Evolutionary conservation across 1,284 basidiomycete genomes (phyloP), one percentile per base, ranked within the genome.

Genomic region (Exobasidium cylindrosporum): DNA sequence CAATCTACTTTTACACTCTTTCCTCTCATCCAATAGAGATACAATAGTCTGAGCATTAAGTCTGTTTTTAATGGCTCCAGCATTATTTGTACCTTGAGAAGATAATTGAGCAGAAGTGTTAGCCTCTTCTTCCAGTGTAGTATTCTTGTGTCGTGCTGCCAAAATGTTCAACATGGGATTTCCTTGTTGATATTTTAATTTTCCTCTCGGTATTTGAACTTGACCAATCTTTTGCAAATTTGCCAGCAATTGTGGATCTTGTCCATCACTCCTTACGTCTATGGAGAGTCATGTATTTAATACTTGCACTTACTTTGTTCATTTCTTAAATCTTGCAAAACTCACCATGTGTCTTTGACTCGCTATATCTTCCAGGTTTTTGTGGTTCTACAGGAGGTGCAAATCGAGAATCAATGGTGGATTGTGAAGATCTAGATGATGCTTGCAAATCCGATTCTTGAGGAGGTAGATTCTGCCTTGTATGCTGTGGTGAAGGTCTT

Each of bases 101-200:
- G 32, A 4, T 28, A 32, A 13, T 23, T 13, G 13, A 3, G 56
- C 3, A 17, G 53, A 11, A 11, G 10, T 17, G 7, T 45, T 26
- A 7, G 31, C 55, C n/a, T 45, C 57, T 30, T 49, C 45, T 11
- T 53, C 24, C n/a, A n/a, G n/a, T n/a, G 21, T 32, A 7, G 4
- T 44, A 31, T 58, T 28, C 11, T 45, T 31, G 7, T 40, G 24
- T 26, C 57, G 40, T 4, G 57, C 57, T 13, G 28, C 17, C 45
- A 58, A 26, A 31, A 58, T 58, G 57, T 47, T 47, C 7, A 58
- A 52, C 57, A 58, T 58, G 4, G 46, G 29, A 29, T 58, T 58
- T 26, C 14, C 10, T 3, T 32, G 43, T 17, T 52, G 44, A 32
- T 21, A 58, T 46, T 17, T 10, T 4, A 58, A 7, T 47, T 53